Evolutionary conservation across 2,329 filamentous ascomycete genomes (phyloP).

Genomic region (Cladosporium sp.): DNA sequence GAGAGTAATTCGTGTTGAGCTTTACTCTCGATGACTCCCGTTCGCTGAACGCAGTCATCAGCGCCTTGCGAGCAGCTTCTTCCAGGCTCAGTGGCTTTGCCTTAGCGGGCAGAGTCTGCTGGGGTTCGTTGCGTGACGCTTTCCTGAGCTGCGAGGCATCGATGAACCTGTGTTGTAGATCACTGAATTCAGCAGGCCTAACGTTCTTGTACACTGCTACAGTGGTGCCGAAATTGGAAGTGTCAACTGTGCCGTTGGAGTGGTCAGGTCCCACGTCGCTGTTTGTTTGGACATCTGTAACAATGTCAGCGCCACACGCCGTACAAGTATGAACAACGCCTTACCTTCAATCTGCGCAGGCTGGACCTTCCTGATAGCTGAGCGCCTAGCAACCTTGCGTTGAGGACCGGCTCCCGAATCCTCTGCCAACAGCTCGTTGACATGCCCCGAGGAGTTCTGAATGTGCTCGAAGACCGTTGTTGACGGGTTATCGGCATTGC

Average conservation of each 20-base stretch:
- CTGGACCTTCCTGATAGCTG: background rate
- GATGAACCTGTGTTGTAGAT: background rate
- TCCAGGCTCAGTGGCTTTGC: background rate
- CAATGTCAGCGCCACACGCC: background rate
- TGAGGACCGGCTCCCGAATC: background rate
- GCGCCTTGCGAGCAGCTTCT: conserved; percentile 25
- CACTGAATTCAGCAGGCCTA: background rate
- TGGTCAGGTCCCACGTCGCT: background rate
- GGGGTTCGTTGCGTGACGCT: background rate
- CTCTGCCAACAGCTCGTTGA: background rate
- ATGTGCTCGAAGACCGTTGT: background rate
- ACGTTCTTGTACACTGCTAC: background rate
- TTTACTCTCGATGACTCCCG: conserved; percentile 25
- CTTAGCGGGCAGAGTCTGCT: background rate
- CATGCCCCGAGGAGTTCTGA: background rate
- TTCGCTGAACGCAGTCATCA: conserved; percentile 28
- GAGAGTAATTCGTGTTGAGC: conserved; percentile 22
- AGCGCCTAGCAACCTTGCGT: background rate
- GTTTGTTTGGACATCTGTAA: background rate
- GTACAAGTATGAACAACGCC: background rate
- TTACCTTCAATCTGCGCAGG: background rate
- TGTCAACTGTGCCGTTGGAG: background rate
- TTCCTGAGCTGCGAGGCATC: background rate
- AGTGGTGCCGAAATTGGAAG: background rate
- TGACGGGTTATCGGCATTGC: background rate